phyloP scores from a whole-genome alignment of 345 rosid species.

The Ailanthus altissimus region DNA sequence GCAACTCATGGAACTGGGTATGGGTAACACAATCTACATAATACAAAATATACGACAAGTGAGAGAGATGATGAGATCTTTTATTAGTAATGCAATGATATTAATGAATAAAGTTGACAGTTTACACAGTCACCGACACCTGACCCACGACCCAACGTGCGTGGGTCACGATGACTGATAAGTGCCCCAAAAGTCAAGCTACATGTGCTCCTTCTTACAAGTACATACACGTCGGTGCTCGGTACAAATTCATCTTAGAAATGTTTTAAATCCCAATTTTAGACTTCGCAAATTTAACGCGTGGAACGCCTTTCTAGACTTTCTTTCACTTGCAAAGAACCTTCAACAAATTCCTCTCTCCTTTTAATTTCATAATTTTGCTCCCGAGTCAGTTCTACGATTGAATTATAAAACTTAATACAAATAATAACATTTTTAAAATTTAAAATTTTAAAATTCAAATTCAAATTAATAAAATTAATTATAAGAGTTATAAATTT shows the following conservation, averaged over 20 bases:
- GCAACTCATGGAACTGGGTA: background rate
- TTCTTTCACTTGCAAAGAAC: background rate
- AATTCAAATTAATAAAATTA: no score
- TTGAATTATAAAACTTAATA: no score
- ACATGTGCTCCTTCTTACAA: background rate
- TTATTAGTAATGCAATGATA: background rate
- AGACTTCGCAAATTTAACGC: background rate
- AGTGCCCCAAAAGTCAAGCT: conserved; percentile 11
- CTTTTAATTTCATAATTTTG: background rate
- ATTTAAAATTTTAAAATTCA: no score
- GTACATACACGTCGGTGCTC: conserved; percentile 5
- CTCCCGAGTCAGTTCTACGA: no score
- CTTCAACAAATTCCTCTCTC: background rate
- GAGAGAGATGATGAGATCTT: background rate
- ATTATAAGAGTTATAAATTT: no score
- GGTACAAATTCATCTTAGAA: background rate
- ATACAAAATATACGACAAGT: background rate
- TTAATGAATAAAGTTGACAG: conserved; percentile 13
- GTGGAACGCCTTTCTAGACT: background rate
- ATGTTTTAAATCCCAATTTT: no score
- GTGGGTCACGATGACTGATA: conserved; percentile 12
- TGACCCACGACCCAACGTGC: conserved; percentile 13
- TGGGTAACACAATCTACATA: background rate
- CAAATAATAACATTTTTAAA: no score
- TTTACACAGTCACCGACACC: conserved; percentile 14